Base-by-base conservation (phyloP, 345 rosid species). In the Eucalyptus leucophloia region DNA sequence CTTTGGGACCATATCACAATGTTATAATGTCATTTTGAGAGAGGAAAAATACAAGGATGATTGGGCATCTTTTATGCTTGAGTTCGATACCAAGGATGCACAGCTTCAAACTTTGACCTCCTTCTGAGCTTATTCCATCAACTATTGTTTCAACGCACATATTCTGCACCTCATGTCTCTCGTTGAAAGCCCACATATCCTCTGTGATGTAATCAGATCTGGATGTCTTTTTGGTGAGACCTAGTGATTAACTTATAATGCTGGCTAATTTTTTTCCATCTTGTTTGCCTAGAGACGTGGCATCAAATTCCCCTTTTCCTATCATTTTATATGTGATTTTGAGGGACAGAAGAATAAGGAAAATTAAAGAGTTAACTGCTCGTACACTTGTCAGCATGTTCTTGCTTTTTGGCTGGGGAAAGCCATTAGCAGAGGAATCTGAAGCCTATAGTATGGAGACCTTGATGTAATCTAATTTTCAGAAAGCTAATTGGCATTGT, bases 401-500 rank as follows among this genome's bases (percentile, higher is more conserved):
- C 81, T 34, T 69, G 44, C 81, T 17, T 69, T 34, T 69, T 69
- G 5, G 81, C 81, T 18, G 44, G 24, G 81, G 44, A 4, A 67
- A 32, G 24, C 80, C 12, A 8, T 67, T 67, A 32, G 0, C 80
- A n/a, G 42, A 17, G 80, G 42, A 67, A 67, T 32, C 42, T 67
- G 80, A 0, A 65, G 37, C 21, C 77, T 65, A 65, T n/a, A 15
- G 37, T n/a, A 65, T n/a, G 4, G 37, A 0, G 77, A n/a, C 0
- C 77, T 65, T 0, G 10, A 65, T 65, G 72, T n/a, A 62, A 62
- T 53, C 58, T 53, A 53, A 19, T 53, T 53, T 1, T 0, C 11
- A 53, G 58, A 53, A 53, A 53, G 26, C 0, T 53, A 53, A 62
- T 30, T 62, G n/a, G 69, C 69, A 30, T 62, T 30, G 69, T 62